A percentile compares a stretch with the other conserved stretches of the same genome.
These are phyloP conservation scores for Oehlia diaphana DNA, from an alignment of 192 early-diverging fungal species.

Conservation along the genomic window DNA sequence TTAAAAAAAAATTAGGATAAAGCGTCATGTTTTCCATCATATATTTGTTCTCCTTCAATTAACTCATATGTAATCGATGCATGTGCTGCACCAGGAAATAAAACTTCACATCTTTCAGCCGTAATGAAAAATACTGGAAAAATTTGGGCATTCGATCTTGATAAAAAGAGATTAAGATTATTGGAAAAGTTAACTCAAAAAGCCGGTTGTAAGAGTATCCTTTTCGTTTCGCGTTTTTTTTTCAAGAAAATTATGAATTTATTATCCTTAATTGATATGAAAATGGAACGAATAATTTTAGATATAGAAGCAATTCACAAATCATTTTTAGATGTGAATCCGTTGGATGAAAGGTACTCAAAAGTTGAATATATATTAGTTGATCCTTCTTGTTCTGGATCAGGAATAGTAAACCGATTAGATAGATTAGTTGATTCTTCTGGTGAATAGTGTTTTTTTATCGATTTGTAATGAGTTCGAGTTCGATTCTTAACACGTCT, in stretches of 20 bases:
- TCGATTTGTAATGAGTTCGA: neutral
- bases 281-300: conserved; percentile 19
- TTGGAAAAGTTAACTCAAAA: conserved; percentile 70
- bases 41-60: conserved; percentile 65
- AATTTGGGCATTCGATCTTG: conserved; percentile 92
- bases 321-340: conserved; percentile 83
- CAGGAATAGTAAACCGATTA: conserved; percentile 87
- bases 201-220: conserved; percentile 80
- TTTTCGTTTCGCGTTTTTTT: neutral
- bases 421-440: conserved; percentile 81
- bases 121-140: conserved; percentile 84
- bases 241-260: neutral
- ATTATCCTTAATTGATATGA: neutral
- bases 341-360: conserved; percentile 60
- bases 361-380: conserved; percentile 87
- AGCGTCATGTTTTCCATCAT: conserved; percentile 93
- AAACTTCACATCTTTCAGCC: conserved; percentile 91
- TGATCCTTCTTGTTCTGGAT: conserved; percentile 96
- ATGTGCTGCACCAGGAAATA: conserved; percentile 98
- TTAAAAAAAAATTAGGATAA: conserved; percentile 63
- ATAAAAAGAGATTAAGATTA: conserved; percentile 69
- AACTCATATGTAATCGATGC: conserved; percentile 80
- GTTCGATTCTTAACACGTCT: neutral
- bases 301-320: conserved; percentile 70
- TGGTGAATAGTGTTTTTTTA: conserved; percentile 25